Percentiles rank a stretch among this genome's conserved stretches.
Conservation (phyloP, 1,284 basidiomycete genomes). For the Phellopilus nigrolimitatus region DNA sequence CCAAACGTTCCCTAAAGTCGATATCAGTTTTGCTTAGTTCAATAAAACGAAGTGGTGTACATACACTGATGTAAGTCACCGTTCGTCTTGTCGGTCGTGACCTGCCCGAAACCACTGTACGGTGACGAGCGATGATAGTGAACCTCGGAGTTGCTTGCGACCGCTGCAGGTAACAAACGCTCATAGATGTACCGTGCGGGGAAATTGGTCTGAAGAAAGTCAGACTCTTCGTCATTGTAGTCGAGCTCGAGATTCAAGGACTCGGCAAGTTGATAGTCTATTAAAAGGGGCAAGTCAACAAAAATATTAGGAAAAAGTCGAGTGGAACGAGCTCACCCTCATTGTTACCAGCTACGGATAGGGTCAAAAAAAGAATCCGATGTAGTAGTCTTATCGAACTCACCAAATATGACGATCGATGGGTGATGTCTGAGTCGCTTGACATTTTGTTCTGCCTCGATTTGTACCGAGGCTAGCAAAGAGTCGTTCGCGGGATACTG, state of each 20-base stretch:
- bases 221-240: constrained; percentile 75
- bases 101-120: constrained; percentile 76
- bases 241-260: constrained; percentile 69
- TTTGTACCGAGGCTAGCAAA: constrained; percentile 36
- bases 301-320: not conserved
- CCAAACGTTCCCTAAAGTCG: constrained; percentile 80
- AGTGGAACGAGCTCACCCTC: constrained; percentile 48
- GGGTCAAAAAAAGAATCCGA: not conserved
- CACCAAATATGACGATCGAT: constrained; percentile 75
- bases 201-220: constrained; percentile 80
- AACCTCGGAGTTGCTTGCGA: constrained; percentile 57
- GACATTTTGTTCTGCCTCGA: constrained; percentile 41
- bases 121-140: constrained; percentile 83
- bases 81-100: constrained; percentile 67
- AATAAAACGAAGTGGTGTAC: constrained; percentile 20
- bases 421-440: constrained; percentile 40
- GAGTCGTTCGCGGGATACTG: constrained; percentile 43
- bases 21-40: constrained; percentile 2
- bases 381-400: constrained; percentile 25
- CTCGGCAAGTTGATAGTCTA: constrained; percentile 82
- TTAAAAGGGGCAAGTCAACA: not conserved
- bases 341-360: constrained; percentile 76
- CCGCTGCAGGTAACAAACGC: constrained; percentile 68
- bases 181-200: constrained; percentile 88
- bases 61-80: constrained; percentile 86